Conservation (phyloP, 2,329 filamentous ascomycete species). For the Beauveria scarabaeidicola region DNA sequence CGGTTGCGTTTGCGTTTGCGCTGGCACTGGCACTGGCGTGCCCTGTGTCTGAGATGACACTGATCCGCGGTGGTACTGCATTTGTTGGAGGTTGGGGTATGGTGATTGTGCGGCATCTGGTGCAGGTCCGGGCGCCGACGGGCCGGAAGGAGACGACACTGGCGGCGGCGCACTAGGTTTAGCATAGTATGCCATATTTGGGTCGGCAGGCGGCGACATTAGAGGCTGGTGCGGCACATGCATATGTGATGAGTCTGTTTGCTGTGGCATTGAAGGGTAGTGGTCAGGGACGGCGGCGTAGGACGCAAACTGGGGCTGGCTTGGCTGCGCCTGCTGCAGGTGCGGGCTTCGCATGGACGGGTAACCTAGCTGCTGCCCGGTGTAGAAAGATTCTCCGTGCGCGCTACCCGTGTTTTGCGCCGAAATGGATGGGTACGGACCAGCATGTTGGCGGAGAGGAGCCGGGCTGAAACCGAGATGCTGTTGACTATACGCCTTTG, state of each 20-base stretch:
- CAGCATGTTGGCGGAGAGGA: conserved; percentile 41
- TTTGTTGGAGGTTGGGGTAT: conserved; percentile 44
- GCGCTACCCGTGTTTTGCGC: conserved; percentile 38
- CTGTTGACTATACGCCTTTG: conserved; percentile 84
- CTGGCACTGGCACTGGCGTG: conserved; percentile 25
- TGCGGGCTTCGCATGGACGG: conserved; percentile 42
- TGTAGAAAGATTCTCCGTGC: conserved; percentile 73
- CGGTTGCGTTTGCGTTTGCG: conserved; percentile 21
- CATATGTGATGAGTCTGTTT: conserved; percentile 18
- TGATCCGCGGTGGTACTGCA: conserved; percentile 37
- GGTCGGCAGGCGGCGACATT: conserved; percentile 33
- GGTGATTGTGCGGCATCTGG: conserved; percentile 39
- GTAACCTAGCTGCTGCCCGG: conserved; percentile 49
- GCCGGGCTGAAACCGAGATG: conserved; percentile 56
- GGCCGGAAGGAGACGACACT: conserved; percentile 25
- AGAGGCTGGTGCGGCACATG: conserved; percentile 23
- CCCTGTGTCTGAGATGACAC: conserved; percentile 26
- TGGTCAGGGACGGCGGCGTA: conserved; percentile 37
- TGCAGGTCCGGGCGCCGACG: conserved; percentile 30
- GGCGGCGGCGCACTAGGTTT: conserved; percentile 25
- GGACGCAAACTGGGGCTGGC: conserved; percentile 34
- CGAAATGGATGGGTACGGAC: conserved; percentile 64
- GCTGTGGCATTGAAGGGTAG: conserved; percentile 36
- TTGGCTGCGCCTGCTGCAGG: conserved; percentile 24
- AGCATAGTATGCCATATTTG: conserved; percentile 52